phyloP scores from a whole-genome alignment of 345 rosid genomes.

The Eucalyptus fibrosa region DNA sequence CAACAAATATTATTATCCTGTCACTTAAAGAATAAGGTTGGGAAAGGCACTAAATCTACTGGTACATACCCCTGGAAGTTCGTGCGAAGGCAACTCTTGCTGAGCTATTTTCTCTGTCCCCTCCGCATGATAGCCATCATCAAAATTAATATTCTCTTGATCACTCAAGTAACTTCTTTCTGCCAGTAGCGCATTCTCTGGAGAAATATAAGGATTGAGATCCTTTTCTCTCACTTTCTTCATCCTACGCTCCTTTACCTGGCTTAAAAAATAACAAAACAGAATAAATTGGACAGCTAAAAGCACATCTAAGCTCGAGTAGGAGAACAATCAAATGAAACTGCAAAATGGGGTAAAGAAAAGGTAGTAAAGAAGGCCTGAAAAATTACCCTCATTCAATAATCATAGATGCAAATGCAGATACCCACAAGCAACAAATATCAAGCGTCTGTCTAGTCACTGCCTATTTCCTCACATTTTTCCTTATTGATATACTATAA shows the following conservation, averaged over 20 bases:
- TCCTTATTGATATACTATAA: neutral
- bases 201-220: constrained; percentile 12
- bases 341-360: neutral
- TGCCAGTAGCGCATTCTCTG: constrained; percentile 48
- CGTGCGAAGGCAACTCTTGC: constrained; percentile 4
- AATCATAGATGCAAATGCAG: neutral
- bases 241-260: constrained; percentile 39
- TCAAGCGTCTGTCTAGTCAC: neutral
- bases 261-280: neutral
- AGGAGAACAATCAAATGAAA: neutral
- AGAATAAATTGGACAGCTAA: neutral
- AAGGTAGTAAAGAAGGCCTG: neutral
- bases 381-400: neutral
- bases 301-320: neutral
- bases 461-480: neutral
- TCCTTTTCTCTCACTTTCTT: constrained; percentile 39
- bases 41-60: neutral
- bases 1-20: neutral
- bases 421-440: neutral
- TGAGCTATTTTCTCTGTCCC: constrained; percentile 11
- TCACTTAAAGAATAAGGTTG: neutral
- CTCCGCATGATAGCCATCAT: constrained; percentile 23
- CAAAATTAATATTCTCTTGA: neutral
- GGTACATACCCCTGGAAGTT: constrained; percentile 21
- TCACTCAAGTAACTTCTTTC: constrained; percentile 37